These are phyloP conservation scores for Botrytis porri DNA, from an alignment of 2,329 filamentous ascomycete species.

Conservation along the genomic window DNA sequence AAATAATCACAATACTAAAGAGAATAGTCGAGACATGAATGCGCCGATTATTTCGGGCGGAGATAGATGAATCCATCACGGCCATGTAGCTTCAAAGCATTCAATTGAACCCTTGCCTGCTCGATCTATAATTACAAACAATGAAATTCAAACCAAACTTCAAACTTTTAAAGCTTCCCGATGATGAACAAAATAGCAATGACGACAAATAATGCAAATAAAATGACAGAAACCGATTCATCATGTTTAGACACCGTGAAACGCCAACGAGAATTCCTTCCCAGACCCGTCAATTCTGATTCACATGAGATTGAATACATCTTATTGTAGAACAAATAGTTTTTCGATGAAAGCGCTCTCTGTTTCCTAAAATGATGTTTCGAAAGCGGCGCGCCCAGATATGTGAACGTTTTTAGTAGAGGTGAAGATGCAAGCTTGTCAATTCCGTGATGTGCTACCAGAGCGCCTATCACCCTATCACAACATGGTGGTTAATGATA, in stretches of 20 bases:
- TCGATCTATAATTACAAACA: not conserved
- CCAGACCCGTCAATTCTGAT: not conserved
- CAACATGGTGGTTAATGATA: not conserved
- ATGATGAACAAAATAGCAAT: not conserved
- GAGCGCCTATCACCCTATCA: not conserved
- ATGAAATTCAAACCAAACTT: not conserved
- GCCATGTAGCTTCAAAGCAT: not conserved
- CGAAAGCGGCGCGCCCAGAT: not conserved
- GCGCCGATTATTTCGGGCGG: not conserved
- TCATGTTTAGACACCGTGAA: slow-evolving; percentile 2
- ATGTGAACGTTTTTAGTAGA: not conserved
- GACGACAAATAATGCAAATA: not conserved
- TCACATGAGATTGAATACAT: slow-evolving; percentile 2
- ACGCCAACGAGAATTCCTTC: not conserved
- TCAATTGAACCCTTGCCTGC: not conserved
- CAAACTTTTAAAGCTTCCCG: not conserved
- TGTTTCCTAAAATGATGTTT: not conserved
- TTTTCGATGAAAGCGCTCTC: no score
- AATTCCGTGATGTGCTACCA: not conserved
- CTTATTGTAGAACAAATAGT: no score
- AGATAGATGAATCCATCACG: not conserved
- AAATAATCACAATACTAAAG: not conserved
- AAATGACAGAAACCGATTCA: not conserved
- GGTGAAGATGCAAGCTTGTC: not conserved
- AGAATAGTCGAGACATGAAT: not conserved